Evolutionary conservation across 257 asterid species (phyloP).

Genomic region (Forsythia viridissima): DNA sequence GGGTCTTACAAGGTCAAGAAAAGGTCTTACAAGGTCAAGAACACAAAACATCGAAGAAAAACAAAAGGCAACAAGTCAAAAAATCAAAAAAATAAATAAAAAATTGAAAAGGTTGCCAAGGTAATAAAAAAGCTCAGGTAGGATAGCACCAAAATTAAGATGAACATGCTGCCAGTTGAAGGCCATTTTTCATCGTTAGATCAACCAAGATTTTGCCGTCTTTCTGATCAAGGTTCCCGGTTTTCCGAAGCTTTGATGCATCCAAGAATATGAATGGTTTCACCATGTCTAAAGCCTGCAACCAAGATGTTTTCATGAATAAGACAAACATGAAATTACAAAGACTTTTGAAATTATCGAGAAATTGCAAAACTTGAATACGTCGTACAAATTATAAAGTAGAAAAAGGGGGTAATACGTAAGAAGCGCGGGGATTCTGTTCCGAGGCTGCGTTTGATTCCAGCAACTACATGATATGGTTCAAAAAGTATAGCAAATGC

Average conservation of each 20-base stretch:
- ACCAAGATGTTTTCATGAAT: not conserved
- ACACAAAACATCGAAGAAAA: constrained; percentile 21
- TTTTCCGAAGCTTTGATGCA: constrained; percentile 22
- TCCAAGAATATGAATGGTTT: constrained; percentile 16
- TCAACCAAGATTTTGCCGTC: constrained; percentile 16
- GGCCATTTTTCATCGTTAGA: constrained; percentile 8
- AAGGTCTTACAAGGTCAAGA: constrained; percentile 84
- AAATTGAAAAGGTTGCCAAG: too few relatives aligned
- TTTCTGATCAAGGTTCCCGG: constrained; percentile 30
- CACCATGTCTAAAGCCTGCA: constrained; percentile 42
- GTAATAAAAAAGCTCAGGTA: constrained; percentile 66
- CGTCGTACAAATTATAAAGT: too few relatives aligned
- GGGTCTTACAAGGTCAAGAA: constrained; percentile 99
- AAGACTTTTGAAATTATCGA: not conserved
- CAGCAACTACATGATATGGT: too few relatives aligned
- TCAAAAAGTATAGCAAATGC: too few relatives aligned
- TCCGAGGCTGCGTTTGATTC: too few relatives aligned
- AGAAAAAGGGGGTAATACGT: too few relatives aligned
- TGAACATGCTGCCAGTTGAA: constrained; percentile 8
- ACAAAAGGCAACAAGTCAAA: constrained; percentile 66
- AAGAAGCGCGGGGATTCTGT: too few relatives aligned
- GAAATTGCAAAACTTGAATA: too few relatives aligned
- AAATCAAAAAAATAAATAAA: not conserved
- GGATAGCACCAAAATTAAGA: constrained; percentile 71
- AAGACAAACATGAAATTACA: not conserved